Percentiles rank a stretch among this genome's conserved stretches.
Conservation (phyloP, 371 early-diverging fungal genomes). For the Mucor piriformis region DNA sequence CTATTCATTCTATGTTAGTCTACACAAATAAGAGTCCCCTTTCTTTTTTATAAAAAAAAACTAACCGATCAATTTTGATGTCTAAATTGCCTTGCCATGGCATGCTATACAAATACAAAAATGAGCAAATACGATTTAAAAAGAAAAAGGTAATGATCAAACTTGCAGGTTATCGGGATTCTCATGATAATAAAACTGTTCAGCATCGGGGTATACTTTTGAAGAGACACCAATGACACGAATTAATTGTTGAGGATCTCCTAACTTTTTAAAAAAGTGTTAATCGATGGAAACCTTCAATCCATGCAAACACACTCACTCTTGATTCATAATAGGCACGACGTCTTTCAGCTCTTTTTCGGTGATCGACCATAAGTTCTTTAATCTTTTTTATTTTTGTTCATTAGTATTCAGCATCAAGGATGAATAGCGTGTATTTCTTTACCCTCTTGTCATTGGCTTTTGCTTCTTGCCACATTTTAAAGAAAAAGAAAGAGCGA, state of each 20-base stretch:
- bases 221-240: constrained; percentile 57
- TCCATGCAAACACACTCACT: constrained; percentile 27
- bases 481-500: background rate
- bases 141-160: background rate
- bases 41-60: background rate
- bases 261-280: constrained; percentile 36
- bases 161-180: constrained; percentile 54
- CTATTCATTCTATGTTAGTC: constrained; percentile 18
- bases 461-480: constrained; percentile 52
- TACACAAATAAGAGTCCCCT: background rate
- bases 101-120: constrained; percentile 39
- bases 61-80: constrained; percentile 53
- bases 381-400: constrained; percentile 39
- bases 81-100: constrained; percentile 56
- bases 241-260: constrained; percentile 61
- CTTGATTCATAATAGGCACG: constrained; percentile 63
- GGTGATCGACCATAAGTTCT: constrained; percentile 59
- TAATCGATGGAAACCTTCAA: background rate
- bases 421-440: too few species aligned
- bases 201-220: constrained; percentile 55
- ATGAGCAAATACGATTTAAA: too few species aligned
- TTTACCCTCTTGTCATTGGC: constrained; percentile 51
- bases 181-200: constrained; percentile 58
- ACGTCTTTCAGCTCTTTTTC: constrained; percentile 58
- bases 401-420: background rate